phyloP scores from a whole-genome alignment of 2,329 filamentous ascomycete species.

The Tolypocladium ophioglossoides region DNA sequence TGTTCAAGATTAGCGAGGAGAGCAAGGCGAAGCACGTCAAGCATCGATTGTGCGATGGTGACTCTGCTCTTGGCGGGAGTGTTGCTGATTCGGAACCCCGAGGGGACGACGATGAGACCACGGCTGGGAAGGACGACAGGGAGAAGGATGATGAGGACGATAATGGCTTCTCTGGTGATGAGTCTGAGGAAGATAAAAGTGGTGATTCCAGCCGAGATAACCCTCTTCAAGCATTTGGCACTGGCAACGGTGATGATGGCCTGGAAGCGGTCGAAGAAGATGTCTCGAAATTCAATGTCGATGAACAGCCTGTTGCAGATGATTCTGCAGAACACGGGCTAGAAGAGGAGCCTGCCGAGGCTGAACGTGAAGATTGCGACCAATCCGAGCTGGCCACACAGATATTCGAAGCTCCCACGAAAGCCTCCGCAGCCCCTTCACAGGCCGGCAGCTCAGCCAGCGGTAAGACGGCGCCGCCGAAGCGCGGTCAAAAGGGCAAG shows the following conservation, averaged over 20 bases:
- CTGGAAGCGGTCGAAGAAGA: slow-evolving; percentile 14
- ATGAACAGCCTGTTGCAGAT: slow-evolving; percentile 6
- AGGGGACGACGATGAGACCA: slow-evolving; percentile 5
- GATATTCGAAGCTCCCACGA: slow-evolving; percentile 9
- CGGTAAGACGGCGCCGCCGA: slow-evolving; percentile 33
- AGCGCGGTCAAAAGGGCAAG: slow-evolving; percentile 71
- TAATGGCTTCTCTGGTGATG: slow-evolving; percentile 19
- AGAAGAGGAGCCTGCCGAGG: slow-evolving; percentile 13
- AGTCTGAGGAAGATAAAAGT: slow-evolving; percentile 20
- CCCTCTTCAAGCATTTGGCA: slow-evolving; percentile 21
- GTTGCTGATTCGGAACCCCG: slow-evolving; percentile 6
- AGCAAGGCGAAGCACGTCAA: slow-evolving; percentile 74
- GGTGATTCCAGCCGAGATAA: slow-evolving; percentile 23
- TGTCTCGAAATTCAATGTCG: slow-evolving; percentile 13
- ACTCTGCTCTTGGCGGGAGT: slow-evolving; percentile 5
- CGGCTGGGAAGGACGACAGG: slow-evolving; percentile 10
- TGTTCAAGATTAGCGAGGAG: slow-evolving; percentile 83
- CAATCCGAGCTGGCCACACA: slow-evolving; percentile 5
- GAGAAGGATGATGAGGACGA: slow-evolving; percentile 14
- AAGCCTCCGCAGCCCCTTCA: slow-evolving; percentile 3
- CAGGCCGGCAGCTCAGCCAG: slow-evolving; percentile 1
- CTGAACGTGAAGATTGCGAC: slow-evolving; percentile 6
- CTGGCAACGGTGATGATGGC: slow-evolving; percentile 15
- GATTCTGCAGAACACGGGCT: slow-evolving; percentile 7
- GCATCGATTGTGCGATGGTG: slow-evolving; percentile 34